Conservation (phyloP, 2,329 filamentous ascomycete species). For the Talaromyces sp. region DNA sequence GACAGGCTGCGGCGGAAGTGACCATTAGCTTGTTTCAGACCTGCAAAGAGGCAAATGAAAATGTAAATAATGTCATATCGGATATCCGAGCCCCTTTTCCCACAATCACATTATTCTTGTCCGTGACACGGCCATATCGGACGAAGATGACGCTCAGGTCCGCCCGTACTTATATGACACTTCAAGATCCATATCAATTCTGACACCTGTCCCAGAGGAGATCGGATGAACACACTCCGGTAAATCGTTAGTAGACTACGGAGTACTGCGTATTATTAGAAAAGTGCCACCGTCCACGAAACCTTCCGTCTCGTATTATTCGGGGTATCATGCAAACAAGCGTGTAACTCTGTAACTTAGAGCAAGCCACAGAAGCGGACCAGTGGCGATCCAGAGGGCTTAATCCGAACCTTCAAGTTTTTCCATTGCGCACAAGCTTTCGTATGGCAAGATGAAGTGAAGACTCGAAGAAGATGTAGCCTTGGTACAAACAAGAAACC, state of each 20-base stretch:
- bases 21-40: constrained; percentile 1
- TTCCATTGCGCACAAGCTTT: background rate
- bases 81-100: constrained; percentile 7
- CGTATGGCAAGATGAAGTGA: too few species aligned
- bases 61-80: background rate
- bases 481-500: background rate
- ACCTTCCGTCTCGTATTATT: too few species aligned
- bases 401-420: background rate
- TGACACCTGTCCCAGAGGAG: too few species aligned
- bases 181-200: background rate
- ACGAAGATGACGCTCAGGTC: background rate
- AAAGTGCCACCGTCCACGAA: too few species aligned
- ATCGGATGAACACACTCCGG: too few species aligned
- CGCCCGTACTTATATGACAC: background rate
- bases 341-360: background rate
- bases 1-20: background rate
- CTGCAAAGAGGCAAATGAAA: background rate
- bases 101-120: background rate
- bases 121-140: background rate
- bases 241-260: too few species aligned
- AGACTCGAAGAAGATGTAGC: background rate
- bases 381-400: background rate
- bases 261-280: too few species aligned
- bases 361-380: constrained; percentile 3
- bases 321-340: too few species aligned